Percentiles rank a stretch among this genome's conserved stretches.
Conservation (phyloP, 768 basidiomycete species). For the Leccinellum rugosiceps region DNA sequence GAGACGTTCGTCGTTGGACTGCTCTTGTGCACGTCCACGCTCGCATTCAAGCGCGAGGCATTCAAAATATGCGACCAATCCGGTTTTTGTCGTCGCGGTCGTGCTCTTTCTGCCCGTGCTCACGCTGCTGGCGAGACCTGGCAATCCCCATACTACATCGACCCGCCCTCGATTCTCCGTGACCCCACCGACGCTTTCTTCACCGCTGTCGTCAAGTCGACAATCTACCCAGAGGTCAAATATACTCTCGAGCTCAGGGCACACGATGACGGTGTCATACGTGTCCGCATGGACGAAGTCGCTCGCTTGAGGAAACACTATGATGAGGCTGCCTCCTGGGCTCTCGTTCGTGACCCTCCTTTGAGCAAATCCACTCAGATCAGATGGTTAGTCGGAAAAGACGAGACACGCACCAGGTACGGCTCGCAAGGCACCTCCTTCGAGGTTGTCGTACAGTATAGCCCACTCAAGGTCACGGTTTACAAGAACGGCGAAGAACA, state of each 20-base stretch:
- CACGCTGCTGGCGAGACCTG: conserved; percentile 55
- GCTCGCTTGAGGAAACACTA: conserved; percentile 78
- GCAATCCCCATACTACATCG: conserved; percentile 85
- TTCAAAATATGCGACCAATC: conserved; percentile 96
- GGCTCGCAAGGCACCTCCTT: conserved; percentile 59
- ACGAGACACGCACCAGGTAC: conserved; percentile 60
- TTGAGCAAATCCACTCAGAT: conserved; percentile 47
- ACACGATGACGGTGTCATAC: conserved; percentile 82
- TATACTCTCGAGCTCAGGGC: conserved; percentile 83
- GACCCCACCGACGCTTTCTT: conserved; percentile 57
- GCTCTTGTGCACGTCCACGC: conserved; percentile 29
- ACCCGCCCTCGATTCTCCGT: conserved; percentile 49
- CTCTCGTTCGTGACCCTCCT: conserved; percentile 69
- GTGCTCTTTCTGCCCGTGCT: conserved; percentile 77
- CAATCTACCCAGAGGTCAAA: conserved; percentile 78
- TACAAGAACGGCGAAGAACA: conserved; percentile 75
- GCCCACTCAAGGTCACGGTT: conserved; percentile 74
- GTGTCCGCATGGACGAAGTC: conserved; percentile 92
- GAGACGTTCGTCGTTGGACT: conserved; percentile 32
- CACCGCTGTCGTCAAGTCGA: conserved; percentile 72
- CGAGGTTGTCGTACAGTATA: conserved; percentile 67
- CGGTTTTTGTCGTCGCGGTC: conserved; percentile 91
- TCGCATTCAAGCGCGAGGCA: conserved; percentile 75
- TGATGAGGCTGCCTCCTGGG: conserved; percentile 91
- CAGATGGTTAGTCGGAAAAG: conserved; percentile 64